Evolutionary conservation across 2,329 filamentous ascomycete genomes (phyloP), one percentile per base, ranked within the genome.

Genomic region (Sarocladium strictum): DNA sequence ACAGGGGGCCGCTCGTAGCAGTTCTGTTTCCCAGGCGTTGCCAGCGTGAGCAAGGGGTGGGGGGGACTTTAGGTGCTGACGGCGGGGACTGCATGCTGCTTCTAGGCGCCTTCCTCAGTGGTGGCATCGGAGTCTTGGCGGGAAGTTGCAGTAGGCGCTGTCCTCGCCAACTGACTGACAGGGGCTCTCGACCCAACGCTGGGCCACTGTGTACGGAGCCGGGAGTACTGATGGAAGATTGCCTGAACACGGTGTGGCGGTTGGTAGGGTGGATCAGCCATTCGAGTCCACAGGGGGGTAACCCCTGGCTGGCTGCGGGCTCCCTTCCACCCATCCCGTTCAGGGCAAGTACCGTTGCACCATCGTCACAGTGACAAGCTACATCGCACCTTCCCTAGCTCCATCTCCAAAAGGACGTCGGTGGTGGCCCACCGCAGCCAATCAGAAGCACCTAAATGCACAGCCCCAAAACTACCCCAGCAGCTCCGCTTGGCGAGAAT

Each of bases 51-150:
- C 32, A 9, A 10, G 32, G 15, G 6, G 29, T 6, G 29, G 12
- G 29, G 29, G 21, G 15, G 17, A 35, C 47, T 51, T 51, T 33
- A 51, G 47, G 47, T 51, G 47, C 47, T 51, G 47, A 51, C 47
- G 7, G 47, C 35, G 47, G 47, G 24, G 47, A 21, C 21, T 14
- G 9, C 47, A n/a, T 11, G 12, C 15, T 21, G 47, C 47, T 51
- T 51, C 47, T 51, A 35, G 26, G 47, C 47, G 47, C 21, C 47
- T 51, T 51, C 47, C 35, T 33, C 29, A 51, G 27, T 33, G 26
- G 47, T 51, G 27, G 29, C 27, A 32, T 6, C 6, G 23, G 17
- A 24, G 14, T 3, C 43, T 49, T 49, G 43, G 43, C 43, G 17
- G 26, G 3, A 21, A 9, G 23, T 19, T 32, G 43, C 19, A 29